Base-by-base conservation (phyloP, 768 basidiomycete genomes). In the Tulasnella sp. region DNA sequence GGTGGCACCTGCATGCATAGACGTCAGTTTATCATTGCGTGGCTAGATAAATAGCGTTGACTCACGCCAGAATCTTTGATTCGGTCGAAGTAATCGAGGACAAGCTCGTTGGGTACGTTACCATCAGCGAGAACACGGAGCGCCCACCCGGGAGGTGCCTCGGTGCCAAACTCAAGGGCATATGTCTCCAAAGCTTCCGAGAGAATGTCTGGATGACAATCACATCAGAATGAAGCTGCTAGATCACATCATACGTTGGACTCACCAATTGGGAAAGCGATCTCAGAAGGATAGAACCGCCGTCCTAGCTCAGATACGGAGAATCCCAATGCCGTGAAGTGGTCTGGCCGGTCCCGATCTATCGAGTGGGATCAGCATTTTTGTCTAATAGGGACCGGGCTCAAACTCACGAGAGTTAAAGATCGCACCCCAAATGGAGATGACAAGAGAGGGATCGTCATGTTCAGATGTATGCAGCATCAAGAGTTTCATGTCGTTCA, bases 401-500 rank as follows among this genome's bases (percentile, higher is more conserved):
- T 29, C 57, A 11, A 31, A 59, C 79, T 60, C 68, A 88, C 92
- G 81, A 62, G 85, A 81, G 51, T 87, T 82, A 62, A 96, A 80
- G 64, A 98, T 82, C 63, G 80, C 81, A 63, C 84, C 84, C 94
- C 94, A 98, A 15, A 93, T 91, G 2, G 85, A 82, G 57, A 81
- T 78, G 17, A 91, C 83, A 31, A 94, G 72, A 48, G 76, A 79
- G 60, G 89, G 84, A 63, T 98, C 91, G 3, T 83, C 82, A 68
- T 94, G 91, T 68, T 93, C 92, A 7, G 94, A 93, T 5, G 94
- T 87, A 68, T 96, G 87, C 56, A 97, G 76, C 67, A 94, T 92
- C 25, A 96, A 77, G 4, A 99, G 76, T 68, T 92, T 90, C 69
- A 90, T 82, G 41, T 83, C 76, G 4, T 86, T 81, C 12, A 96